A percentile compares a stretch with the other conserved stretches of the same genome.
These are phyloP conservation scores for Filosporella fistucella DNA, from an alignment of 495 filamentous ascomycete genomes.

Conservation along the genomic window DNA sequence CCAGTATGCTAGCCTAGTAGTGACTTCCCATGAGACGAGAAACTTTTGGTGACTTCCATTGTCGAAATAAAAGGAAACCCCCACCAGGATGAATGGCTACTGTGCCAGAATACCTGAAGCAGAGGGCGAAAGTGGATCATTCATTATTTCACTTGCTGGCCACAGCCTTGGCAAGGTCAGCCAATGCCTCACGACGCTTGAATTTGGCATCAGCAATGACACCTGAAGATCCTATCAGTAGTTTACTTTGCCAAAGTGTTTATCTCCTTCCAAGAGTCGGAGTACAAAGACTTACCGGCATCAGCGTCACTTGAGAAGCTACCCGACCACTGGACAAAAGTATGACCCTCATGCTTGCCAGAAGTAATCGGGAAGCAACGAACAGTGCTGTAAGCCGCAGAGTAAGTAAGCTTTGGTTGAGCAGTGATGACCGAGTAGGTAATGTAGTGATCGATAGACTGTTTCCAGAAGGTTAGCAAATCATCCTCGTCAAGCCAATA, in stretches of 20 bases:
- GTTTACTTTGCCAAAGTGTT: too few species aligned
- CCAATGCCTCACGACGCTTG: conserved; percentile 65
- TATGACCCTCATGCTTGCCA: conserved; percentile 52
- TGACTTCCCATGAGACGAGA: too few species aligned
- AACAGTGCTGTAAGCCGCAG: conserved; percentile 57
- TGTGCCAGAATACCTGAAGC: too few species aligned
- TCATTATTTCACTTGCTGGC: conserved; percentile 39
- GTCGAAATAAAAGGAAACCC: too few species aligned
- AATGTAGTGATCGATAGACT: conserved; percentile 67
- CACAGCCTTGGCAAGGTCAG: conserved; percentile 53
- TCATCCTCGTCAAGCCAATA: conserved; percentile 4
- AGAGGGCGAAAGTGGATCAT: too few species aligned
- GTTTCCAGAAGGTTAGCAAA: too few species aligned
- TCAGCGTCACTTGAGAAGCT: conserved; percentile 66
- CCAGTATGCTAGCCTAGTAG: too few species aligned
- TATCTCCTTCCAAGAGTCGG: too few species aligned
- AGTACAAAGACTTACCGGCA: conserved; percentile 44
- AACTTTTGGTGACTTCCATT: too few species aligned
- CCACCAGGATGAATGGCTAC: too few species aligned
- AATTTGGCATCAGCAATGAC: conserved; percentile 69
- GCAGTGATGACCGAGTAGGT: conserved; percentile 64
- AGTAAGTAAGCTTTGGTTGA: conserved; percentile 53
- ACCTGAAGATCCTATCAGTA: conserved; percentile 40
- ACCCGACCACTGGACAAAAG: conserved; percentile 59
- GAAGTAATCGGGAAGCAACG: conserved; percentile 55